phyloP scores from a whole-genome alignment of 2,329 filamentous ascomycete species.

The Achaetomium macrosporum region DNA sequence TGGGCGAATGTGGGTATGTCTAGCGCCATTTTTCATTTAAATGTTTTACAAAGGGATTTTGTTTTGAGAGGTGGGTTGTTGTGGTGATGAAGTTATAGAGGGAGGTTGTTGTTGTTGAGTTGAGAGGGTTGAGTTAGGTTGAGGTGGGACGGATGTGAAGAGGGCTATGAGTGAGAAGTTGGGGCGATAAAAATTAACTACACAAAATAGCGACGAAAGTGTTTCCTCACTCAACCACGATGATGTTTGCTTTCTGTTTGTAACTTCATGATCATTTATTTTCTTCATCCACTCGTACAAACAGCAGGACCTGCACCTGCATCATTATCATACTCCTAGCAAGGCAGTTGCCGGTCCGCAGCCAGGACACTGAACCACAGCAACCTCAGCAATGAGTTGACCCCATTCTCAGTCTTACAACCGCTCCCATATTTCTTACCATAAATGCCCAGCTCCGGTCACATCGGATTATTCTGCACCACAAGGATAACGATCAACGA shows the following conservation, averaged over 20 bases:
- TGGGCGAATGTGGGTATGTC: conserved; percentile 60
- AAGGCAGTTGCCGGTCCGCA: too few relatives aligned
- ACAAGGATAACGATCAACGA: conserved; percentile 55
- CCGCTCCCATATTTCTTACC: background rate
- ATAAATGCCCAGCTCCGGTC: background rate
- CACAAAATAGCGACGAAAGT: background rate
- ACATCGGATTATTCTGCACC: conserved; percentile 35
- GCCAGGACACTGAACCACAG: background rate
- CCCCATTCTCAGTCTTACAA: background rate
- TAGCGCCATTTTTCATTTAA: conserved; percentile 5
- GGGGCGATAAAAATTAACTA: background rate
- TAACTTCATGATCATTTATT: too few relatives aligned
- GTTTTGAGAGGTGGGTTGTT: background rate
- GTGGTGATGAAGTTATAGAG: background rate
- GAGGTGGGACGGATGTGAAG: background rate
- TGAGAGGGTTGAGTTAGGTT: background rate
- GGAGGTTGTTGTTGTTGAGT: background rate
- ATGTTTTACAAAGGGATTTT: background rate
- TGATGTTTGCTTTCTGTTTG: too few relatives aligned
- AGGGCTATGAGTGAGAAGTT: background rate
- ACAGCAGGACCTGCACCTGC: too few relatives aligned
- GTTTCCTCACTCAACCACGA: too few relatives aligned
- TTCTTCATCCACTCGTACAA: too few relatives aligned
- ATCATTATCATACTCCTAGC: too few relatives aligned
- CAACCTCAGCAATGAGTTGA: background rate